A percentile compares a stretch with the other conserved stretches of the same genome.
phyloP scores from a whole-genome alignment of 768 basidiomycete genomes.

The Coprinellus micaceus region DNA sequence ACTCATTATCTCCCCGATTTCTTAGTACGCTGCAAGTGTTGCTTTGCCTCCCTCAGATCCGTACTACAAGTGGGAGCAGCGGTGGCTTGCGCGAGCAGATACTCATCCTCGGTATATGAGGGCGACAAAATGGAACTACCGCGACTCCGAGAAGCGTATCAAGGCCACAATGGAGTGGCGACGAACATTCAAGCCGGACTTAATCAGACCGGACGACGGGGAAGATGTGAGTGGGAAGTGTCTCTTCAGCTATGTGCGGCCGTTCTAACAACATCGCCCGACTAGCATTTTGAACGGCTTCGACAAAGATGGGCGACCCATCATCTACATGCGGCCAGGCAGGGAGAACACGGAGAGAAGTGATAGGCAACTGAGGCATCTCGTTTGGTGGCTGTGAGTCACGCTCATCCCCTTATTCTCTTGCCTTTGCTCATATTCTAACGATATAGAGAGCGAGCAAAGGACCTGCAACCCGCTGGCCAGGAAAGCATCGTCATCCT shows the following conservation, averaged over 20 bases:
- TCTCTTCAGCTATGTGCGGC: not conserved
- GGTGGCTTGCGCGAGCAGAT: conserved; percentile 70
- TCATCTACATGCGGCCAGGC: conserved; percentile 86
- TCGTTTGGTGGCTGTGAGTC: conserved; percentile 82
- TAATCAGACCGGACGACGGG: conserved; percentile 83
- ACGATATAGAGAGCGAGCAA: conserved; percentile 70
- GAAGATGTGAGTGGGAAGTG: conserved; percentile 63
- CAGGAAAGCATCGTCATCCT: conserved; percentile 82
- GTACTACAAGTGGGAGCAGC: conserved; percentile 72
- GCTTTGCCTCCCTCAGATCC: conserved; percentile 63
- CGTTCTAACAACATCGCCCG: not conserved
- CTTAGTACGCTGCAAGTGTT: conserved; percentile 66
- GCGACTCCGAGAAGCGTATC: conserved; percentile 75
- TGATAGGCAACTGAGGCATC: conserved; percentile 76
- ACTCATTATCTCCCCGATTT: not conserved
- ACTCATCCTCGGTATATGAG: conserved; percentile 77
- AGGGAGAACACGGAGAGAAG: conserved; percentile 78
- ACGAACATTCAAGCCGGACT: conserved; percentile 78
- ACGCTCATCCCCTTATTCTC: conserved; percentile 2
- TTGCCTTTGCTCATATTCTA: not conserved
- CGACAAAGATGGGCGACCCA: conserved; percentile 81
- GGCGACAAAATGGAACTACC: conserved; percentile 78
- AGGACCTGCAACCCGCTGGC: conserved; percentile 82
- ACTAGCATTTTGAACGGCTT: conserved; percentile 77
- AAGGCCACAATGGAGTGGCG: conserved; percentile 82